Evolutionary conservation across 148 eudicot species (phyloP).

Genomic region (Cornus florida): DNA sequence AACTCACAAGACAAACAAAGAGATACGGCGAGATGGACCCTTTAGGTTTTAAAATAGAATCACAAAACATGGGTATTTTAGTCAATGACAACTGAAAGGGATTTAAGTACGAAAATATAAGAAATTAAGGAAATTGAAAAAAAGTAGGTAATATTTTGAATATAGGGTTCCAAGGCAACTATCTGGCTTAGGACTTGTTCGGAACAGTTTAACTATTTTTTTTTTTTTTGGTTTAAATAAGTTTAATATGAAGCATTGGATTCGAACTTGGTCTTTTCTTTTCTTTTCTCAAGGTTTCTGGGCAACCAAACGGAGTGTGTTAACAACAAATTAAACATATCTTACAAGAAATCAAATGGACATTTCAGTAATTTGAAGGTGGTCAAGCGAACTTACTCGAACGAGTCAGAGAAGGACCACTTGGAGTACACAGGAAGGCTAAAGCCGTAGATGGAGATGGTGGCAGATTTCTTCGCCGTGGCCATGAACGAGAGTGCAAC

Average conservation of each 20-base stretch:
- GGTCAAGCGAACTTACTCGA: conserved; percentile 49
- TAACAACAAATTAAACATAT: no score
- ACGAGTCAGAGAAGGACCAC: conserved; percentile 85
- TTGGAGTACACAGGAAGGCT: conserved; percentile 71
- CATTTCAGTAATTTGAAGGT: neutral
- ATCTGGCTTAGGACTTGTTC: no score
- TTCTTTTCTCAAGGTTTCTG: no score
- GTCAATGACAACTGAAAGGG: neutral
- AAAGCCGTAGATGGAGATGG: conserved; percentile 65
- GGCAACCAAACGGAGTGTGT: neutral
- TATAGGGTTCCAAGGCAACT: no score
- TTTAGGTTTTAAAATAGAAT: neutral
- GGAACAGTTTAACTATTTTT: no score
- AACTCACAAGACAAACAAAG: neutral
- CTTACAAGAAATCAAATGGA: neutral
- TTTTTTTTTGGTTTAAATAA: no score
- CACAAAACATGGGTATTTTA: neutral
- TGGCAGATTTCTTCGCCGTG: conserved; percentile 59
- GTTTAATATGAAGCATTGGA: no score
- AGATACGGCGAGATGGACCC: neutral
- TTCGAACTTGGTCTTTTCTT: no score
- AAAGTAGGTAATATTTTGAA: neutral
- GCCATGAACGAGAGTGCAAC: conserved; percentile 53
- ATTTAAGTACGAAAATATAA: neutral
- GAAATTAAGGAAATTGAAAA: neutral